Conservation (phyloP, 129 eudicot genomes). For the Sambucus nigra region DNA sequence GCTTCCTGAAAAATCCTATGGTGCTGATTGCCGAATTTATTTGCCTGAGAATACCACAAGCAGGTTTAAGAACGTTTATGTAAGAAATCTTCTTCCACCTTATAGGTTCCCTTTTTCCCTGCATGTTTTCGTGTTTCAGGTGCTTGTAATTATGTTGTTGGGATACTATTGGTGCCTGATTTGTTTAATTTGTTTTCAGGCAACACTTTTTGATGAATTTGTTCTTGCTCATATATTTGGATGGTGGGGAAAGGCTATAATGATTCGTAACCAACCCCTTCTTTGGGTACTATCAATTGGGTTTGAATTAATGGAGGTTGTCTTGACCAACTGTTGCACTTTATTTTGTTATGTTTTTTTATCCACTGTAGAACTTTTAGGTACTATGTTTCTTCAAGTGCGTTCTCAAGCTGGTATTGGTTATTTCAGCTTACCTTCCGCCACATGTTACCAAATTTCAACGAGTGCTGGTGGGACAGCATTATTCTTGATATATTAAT, state of each 20-base stretch:
- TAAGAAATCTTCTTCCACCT: conserved; percentile 55
- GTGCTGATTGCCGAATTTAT: conserved; percentile 87
- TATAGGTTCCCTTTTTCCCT: not conserved
- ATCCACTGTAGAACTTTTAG: too few species aligned
- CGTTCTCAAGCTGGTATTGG: conserved; percentile 4
- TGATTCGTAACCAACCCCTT: conserved; percentile 99
- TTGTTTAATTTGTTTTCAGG: conserved; percentile 40
- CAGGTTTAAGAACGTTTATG: conserved; percentile 98
- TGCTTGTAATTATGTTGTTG: not conserved
- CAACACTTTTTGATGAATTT: conserved; percentile 88
- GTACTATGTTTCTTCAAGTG: not conserved
- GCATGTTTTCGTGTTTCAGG: not conserved
- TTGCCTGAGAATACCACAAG: conserved; percentile 78
- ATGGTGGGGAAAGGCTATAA: conserved; percentile 99
- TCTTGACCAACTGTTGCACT: conserved; percentile 1
- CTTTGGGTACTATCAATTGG: conserved; percentile 92
- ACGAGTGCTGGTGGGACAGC: conserved; percentile 99
- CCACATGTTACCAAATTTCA: conserved; percentile 96
- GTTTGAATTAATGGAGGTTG: conserved; percentile 95
- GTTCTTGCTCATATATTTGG: conserved; percentile 91
- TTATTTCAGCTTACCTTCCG: conserved; percentile 85
- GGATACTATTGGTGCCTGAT: conserved; percentile 6
- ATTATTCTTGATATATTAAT: conserved; percentile 85
- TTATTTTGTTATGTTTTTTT: not conserved
- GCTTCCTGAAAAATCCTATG: conserved; percentile 96